Evolutionary conservation across 2,329 filamentous ascomycete species (phyloP).

Genomic region (Uncinocarpus reesii): DNA sequence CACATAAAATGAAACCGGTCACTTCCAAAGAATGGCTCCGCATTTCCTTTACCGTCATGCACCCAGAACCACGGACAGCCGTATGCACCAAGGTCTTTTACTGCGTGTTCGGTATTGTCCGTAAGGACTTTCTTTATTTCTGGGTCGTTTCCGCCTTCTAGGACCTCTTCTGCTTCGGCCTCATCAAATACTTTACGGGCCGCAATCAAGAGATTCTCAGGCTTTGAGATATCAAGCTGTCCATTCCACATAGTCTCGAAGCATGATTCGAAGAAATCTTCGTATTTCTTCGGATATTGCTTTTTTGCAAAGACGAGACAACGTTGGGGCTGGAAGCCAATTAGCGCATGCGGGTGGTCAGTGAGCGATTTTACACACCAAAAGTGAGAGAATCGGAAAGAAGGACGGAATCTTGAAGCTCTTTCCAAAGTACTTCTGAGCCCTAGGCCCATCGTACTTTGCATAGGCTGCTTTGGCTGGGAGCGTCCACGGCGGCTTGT

Average conservation of each 20-base stretch:
- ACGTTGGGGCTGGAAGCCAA: conserved; percentile 50
- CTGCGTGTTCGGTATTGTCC: conserved; percentile 49
- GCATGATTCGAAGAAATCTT: conserved; percentile 40
- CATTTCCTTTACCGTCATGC: conserved; percentile 35
- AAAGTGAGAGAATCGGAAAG: conserved; percentile 46
- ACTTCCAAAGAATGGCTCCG: conserved; percentile 20
- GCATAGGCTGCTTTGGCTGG: conserved; percentile 57
- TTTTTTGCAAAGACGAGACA: conserved; percentile 57
- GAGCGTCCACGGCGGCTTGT: conserved; percentile 63
- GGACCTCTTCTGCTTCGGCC: conserved; percentile 45
- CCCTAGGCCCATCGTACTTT: conserved; percentile 40
- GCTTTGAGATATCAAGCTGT: conserved; percentile 50
- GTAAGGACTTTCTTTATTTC: conserved; percentile 47
- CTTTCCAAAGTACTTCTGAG: conserved; percentile 43
- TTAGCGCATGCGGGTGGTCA: conserved; percentile 20
- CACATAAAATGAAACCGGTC: conserved; percentile 20
- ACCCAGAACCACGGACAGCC: conserved; percentile 69
- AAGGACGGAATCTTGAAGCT: conserved; percentile 38
- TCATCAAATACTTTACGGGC: conserved; percentile 15
- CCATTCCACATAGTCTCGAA: conserved; percentile 37
- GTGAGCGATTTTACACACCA: conserved; percentile 31
- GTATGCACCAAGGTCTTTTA: conserved; percentile 56
- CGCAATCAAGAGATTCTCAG: conserved; percentile 43
- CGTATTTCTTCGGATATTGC: conserved; percentile 44
- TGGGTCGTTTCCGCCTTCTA: conserved; percentile 43